phyloP scores from a whole-genome alignment of 2,329 filamentous ascomycete genomes.

The Cercospora zeae-maydis region DNA sequence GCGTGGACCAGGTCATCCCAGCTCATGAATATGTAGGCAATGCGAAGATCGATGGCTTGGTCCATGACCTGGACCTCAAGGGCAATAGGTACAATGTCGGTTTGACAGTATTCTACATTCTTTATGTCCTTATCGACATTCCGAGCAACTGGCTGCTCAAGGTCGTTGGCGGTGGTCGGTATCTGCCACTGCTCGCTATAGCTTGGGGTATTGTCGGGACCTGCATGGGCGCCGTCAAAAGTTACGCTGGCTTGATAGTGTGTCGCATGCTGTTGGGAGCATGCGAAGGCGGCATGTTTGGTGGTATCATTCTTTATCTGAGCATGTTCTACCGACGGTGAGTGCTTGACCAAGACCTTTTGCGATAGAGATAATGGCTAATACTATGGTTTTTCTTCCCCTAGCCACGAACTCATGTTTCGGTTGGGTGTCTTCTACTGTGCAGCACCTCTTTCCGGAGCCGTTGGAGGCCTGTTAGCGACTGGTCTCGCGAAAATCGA shows the following conservation, averaged over 20 bases:
- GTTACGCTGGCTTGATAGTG: conserved; percentile 40
- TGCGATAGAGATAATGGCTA: background rate
- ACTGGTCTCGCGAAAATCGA: conserved; percentile 42
- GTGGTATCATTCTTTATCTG: conserved; percentile 40
- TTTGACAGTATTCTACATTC: conserved; percentile 46
- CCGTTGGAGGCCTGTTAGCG: conserved; percentile 44
- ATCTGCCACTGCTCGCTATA: conserved; percentile 40
- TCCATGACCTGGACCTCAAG: conserved; percentile 39
- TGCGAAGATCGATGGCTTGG: conserved; percentile 43
- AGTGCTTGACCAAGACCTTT: background rate
- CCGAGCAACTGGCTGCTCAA: conserved; percentile 44
- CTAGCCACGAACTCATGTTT: conserved; percentile 40
- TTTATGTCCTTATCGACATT: conserved; percentile 43
- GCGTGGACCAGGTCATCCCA: background rate
- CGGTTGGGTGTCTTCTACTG: conserved; percentile 39
- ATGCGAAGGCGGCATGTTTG: conserved; percentile 41
- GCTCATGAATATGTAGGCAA: conserved; percentile 37
- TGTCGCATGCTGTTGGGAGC: conserved; percentile 43
- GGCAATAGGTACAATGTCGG: conserved; percentile 44
- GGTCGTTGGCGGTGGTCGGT: conserved; percentile 41
- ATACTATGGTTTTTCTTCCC: background rate
- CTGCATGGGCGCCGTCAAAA: conserved; percentile 43
- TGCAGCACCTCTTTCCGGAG: conserved; percentile 39
- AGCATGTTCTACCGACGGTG: conserved; percentile 41
- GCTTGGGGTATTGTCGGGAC: conserved; percentile 42